These are phyloP conservation scores for Actinomucor elegans DNA, from an alignment of 371 early-diverging fungal species.

Conservation along the genomic window DNA sequence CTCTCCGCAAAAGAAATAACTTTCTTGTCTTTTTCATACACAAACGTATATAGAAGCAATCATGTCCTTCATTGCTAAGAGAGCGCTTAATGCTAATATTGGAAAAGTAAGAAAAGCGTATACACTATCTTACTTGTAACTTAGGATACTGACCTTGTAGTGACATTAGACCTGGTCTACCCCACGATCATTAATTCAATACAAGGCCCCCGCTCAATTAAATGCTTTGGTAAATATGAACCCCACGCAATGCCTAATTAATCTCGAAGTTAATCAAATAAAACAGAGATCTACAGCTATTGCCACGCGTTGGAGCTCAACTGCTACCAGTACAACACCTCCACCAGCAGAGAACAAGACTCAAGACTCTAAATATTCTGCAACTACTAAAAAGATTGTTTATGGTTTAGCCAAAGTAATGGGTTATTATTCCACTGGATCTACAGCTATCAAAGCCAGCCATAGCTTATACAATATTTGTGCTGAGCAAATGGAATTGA, in stretches of 20 bases:
- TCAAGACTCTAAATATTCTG: conserved; percentile 30
- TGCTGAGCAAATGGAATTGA: conserved; percentile 50
- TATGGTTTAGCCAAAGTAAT: conserved; percentile 52
- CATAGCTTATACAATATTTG: conserved; percentile 55
- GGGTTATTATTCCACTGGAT: conserved; percentile 57
- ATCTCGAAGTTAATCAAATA: too few relatives aligned
- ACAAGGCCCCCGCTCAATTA: conserved; percentile 11
- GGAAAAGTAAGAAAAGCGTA: too few relatives aligned
- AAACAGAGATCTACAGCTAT: conserved; percentile 9
- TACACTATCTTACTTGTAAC: too few relatives aligned
- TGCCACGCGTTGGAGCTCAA: conserved; percentile 6
- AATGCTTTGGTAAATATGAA: conserved; percentile 8
- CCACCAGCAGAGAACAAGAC: neutral
- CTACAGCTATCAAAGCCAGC: conserved; percentile 58
- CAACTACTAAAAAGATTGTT: conserved; percentile 42
- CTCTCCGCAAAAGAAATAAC: too few relatives aligned
- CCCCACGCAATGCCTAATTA: too few relatives aligned
- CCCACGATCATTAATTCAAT: conserved; percentile 3
- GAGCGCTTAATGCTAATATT: neutral
- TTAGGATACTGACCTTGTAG: too few relatives aligned
- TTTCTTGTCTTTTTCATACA: too few relatives aligned
- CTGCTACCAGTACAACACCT: neutral
- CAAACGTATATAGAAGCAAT: neutral
- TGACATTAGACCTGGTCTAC: conserved; percentile 5
- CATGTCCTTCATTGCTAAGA: conserved; percentile 8